phyloP scores from a whole-genome alignment of 1,284 basidiomycete species.

The Tilletia horrida region DNA sequence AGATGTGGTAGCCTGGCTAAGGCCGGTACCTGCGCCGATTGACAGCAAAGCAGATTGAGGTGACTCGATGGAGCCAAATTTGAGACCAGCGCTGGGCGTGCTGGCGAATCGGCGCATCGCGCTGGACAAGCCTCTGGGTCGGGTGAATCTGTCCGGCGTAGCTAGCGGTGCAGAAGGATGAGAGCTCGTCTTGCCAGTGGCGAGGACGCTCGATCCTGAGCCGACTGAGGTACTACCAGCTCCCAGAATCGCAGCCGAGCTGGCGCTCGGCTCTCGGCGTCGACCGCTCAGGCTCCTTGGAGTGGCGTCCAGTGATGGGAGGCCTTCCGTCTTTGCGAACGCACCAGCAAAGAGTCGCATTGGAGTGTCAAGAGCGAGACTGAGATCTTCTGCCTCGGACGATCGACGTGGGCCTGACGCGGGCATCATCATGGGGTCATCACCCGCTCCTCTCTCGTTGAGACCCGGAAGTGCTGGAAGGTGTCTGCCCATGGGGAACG shows the following conservation, averaged over 20 bases:
- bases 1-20: background rate
- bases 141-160: background rate
- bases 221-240: background rate
- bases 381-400: background rate
- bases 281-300: background rate
- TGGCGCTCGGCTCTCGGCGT: background rate
- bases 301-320: background rate
- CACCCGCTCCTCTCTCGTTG: conserved; percentile 6
- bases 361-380: background rate
- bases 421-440: conserved; percentile 11
- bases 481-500: conserved; percentile 8
- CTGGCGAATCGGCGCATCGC: conserved; percentile 4
- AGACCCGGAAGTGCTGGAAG: conserved; percentile 9
- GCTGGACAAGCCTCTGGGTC: conserved; percentile 8
- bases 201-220: no score
- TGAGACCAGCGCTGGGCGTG: conserved; percentile 7
- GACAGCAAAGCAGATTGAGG: background rate
- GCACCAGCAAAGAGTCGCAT: conserved; percentile 14
- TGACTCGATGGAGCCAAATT: background rate
- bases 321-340: background rate
- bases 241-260: background rate
- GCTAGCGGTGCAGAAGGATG: background rate
- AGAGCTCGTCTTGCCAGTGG: no score
- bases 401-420: background rate
- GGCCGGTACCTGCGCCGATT: background rate